Conservation (phyloP, 164 flowering plant genomes). For the Nymphaea colorata region DNA sequence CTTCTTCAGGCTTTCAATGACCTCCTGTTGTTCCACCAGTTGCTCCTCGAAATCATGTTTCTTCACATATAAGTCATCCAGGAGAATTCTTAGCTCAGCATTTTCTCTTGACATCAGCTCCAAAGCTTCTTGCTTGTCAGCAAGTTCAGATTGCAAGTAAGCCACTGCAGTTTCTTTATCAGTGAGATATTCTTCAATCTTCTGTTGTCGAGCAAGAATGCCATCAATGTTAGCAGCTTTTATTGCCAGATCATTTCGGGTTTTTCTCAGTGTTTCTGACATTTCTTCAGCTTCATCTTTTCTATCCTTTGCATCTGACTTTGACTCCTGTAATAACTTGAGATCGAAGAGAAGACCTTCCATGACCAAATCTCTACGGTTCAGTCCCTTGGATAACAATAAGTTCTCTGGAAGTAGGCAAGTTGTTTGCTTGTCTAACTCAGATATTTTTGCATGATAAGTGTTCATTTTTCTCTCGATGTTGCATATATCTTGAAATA, state of each 20-base stretch:
- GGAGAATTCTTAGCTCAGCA: conserved; percentile 34
- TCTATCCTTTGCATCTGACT: conserved; percentile 45
- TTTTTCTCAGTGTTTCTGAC: conserved; percentile 21
- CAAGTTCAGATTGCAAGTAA: conserved; percentile 36
- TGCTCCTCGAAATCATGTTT: conserved; percentile 42
- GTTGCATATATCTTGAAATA: conserved; percentile 3
- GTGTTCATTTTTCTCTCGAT: conserved; percentile 2
- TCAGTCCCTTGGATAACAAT: conserved; percentile 41
- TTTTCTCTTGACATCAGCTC: conserved; percentile 38
- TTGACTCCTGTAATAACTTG: conserved; percentile 71
- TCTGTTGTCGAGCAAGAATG: conserved; percentile 23
- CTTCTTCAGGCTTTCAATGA: conserved; percentile 43
- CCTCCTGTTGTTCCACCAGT: conserved; percentile 48
- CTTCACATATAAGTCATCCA: conserved; percentile 40
- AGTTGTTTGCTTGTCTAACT: neutral
- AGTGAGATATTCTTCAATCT: conserved; percentile 29
- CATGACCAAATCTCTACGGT: conserved; percentile 42
- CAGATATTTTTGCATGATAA: neutral
- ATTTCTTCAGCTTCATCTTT: conserved; percentile 56
- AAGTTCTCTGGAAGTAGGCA: conserved; percentile 25
- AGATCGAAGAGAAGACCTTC: conserved; percentile 78
- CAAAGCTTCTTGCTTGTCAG: conserved; percentile 30
- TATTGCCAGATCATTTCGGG: conserved; percentile 32
- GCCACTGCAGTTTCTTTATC: conserved; percentile 35
- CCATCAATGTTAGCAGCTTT: conserved; percentile 41